phyloP scores from a whole-genome alignment of 1,139 yeast species.

The Scheffersomyces lignicola region DNA sequence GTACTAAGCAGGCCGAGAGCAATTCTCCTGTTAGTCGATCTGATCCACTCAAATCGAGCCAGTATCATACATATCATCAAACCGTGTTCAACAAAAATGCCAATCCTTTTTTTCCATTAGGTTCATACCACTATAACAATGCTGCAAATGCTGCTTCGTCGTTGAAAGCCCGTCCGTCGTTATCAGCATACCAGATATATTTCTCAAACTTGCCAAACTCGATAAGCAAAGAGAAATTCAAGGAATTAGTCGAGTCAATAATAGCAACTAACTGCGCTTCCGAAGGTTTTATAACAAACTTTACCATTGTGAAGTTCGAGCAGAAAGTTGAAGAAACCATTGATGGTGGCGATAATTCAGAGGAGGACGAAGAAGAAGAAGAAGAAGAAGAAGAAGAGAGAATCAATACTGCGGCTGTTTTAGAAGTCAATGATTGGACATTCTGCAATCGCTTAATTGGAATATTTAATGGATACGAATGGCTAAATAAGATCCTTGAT shows the following conservation, averaged over 20 bases:
- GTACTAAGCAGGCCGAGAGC: background rate
- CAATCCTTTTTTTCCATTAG: constrained; percentile 24
- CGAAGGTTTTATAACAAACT: background rate
- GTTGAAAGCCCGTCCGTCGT: background rate
- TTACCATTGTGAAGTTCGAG: constrained; percentile 1
- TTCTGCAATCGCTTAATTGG: constrained; percentile 17
- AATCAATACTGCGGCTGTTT: constrained; percentile 9
- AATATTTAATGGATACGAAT: constrained; percentile 26
- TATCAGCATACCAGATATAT: constrained; percentile 1
- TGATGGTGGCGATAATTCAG: constrained; percentile 4
- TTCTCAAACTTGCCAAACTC: constrained; percentile 15
- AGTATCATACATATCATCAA: constrained; percentile 4
- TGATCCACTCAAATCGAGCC: background rate
- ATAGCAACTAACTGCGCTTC: constrained; percentile 5
- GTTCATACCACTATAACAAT: constrained; percentile 1
- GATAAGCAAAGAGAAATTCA: constrained; percentile 11
- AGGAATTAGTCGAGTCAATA: constrained; percentile 18
- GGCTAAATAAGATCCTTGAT: constrained; percentile 21
- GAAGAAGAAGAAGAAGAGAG: constrained; percentile 3
- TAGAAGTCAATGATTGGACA: constrained; percentile 18
- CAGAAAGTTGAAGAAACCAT: constrained; percentile 2
- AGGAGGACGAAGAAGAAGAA: constrained; percentile 3
- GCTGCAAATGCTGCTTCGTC: background rate
- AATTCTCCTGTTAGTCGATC: background rate
- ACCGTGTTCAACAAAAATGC: constrained; percentile 25